Conservation (phyloP, 371 early-diverging fungal genomes). For the Vairimorpha ceranae region DNA sequence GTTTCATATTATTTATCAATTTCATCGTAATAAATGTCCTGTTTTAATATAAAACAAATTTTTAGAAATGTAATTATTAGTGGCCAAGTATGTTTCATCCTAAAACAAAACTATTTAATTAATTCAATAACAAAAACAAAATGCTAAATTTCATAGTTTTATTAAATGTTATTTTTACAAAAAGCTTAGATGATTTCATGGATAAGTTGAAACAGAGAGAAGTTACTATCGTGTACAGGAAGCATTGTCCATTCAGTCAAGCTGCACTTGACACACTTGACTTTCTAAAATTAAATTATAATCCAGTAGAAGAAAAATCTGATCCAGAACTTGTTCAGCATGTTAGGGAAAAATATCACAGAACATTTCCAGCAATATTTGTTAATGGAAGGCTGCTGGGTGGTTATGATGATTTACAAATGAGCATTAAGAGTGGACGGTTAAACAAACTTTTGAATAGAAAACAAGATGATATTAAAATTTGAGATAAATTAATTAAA, state of each 20-base stretch:
- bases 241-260: neutral
- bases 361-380: neutral
- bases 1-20: too few relatives aligned
- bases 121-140: too few relatives aligned
- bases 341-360: neutral
- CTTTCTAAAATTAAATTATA: neutral
- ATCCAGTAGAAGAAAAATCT: neutral
- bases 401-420: neutral
- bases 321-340: neutral
- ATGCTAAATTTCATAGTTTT: too few relatives aligned
- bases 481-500: too few relatives aligned
- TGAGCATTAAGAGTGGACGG: neutral
- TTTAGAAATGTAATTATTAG: too few relatives aligned
- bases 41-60: too few relatives aligned
- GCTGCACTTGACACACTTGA: neutral
- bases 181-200: too few relatives aligned
- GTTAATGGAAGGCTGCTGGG: neutral
- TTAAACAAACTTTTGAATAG: too few relatives aligned
- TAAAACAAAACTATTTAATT: too few relatives aligned
- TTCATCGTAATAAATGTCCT: too few relatives aligned
- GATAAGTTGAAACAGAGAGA: neutral
- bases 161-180: too few relatives aligned
- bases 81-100: too few relatives aligned
- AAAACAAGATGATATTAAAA: neutral
- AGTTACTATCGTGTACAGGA: neutral